Evolutionary conservation across 2,329 filamentous ascomycete species (phyloP), one percentile per base, ranked within the genome.

Genomic region (Claviceps sp.): DNA sequence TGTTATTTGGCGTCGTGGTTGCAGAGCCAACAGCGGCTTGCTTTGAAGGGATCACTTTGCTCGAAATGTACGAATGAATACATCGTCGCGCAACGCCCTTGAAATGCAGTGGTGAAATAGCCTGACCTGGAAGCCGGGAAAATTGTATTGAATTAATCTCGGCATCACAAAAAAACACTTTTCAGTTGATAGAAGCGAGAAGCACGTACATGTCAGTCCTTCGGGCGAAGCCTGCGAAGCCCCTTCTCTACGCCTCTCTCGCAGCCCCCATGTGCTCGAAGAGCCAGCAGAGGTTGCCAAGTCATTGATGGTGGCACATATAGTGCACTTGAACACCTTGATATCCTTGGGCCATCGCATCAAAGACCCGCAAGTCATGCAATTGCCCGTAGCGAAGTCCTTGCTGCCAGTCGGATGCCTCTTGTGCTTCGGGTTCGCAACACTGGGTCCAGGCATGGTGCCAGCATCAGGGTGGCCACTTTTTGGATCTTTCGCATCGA

Each of bases 221-320:
- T 54, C 49, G 44, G 44, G 14, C 26, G 24, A 22, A 18, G 37
- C 13, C 26, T 50, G 46, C 20, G 34, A 42, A 42, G 26, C 47
- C 24, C 53, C 50, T 8, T 52, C 47, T n/a, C 50, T 22, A 20
- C 50, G 44, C 26, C 50, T 56, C 34, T 50, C 47, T 22, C 48
- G 46, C 37, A 44, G 44, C 11, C 47, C 47, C 16, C 48, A 42
- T 42, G 48, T 51, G 14, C 18, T n/a, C 30, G 51, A 16, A 34
- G 59, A 59, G 30, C 51, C 51, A 5, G 55, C 54, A 40, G 56
- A 54, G 13, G 64, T 61, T 37, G 63, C 63, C 50, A 95, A 67
- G 63, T 95, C 88, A 63, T 94, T 95, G 63, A 95, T 82, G 18
- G 86, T 93, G 60, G 86, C 71, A 65, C 89, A 95, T 51, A 87